Conservation (phyloP, 148 eudicot genomes). For the Pouteria glomerata region DNA sequence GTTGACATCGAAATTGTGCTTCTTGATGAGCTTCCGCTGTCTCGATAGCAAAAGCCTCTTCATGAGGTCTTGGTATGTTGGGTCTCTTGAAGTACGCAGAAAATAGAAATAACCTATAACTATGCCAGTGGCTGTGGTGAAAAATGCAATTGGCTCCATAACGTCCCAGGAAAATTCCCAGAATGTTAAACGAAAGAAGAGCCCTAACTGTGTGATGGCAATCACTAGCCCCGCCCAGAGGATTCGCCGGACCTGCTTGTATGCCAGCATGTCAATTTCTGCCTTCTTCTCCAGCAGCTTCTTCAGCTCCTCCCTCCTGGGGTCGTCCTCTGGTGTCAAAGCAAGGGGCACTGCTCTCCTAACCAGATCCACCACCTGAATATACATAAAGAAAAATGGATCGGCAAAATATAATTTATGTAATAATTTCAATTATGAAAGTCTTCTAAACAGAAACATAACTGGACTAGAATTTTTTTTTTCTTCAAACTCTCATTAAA, state of each 20-base stretch:
- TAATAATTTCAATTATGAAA: neutral
- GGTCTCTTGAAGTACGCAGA: constrained; percentile 77
- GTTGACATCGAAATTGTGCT: constrained; percentile 49
- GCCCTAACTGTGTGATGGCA: constrained; percentile 53
- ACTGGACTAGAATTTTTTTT: neutral
- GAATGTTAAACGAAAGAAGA: constrained; percentile 87
- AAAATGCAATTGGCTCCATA: constrained; percentile 94
- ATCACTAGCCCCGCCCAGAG: constrained; percentile 81
- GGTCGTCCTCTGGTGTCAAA: constrained; percentile 81
- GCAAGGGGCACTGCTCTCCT: constrained; percentile 86
- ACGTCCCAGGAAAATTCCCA: constrained; percentile 99
- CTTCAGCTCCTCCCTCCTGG: constrained; percentile 61
- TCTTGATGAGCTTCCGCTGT: constrained; percentile 83
- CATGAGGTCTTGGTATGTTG: constrained; percentile 77
- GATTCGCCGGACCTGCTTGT: constrained; percentile 72
- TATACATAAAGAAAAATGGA: neutral
- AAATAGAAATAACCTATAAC: constrained; percentile 80
- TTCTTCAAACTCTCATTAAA: neutral
- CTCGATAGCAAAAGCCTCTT: constrained; percentile 75
- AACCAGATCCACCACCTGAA: constrained; percentile 87
- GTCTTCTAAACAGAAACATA: neutral
- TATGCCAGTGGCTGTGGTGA: constrained; percentile 64
- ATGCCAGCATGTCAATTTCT: constrained; percentile 69
- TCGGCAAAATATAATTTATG: neutral
- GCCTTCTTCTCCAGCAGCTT: constrained; percentile 59